phyloP scores from a whole-genome alignment of 257 asterid genomes.

The Rubia yunnanensis region DNA sequence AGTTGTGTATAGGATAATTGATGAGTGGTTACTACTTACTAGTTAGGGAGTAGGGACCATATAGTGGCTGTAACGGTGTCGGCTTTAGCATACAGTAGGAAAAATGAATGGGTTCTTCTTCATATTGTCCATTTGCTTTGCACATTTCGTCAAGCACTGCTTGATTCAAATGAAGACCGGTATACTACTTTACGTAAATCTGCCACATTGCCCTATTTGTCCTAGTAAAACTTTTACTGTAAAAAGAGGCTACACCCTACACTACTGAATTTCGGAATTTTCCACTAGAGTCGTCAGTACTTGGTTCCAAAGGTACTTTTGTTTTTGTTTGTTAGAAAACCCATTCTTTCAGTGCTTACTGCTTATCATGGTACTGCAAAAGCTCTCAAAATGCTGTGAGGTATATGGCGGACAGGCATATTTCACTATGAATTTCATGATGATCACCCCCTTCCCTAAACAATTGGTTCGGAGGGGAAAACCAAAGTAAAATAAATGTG shows the following conservation, averaged over 20 bases:
- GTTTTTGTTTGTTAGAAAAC: neutral
- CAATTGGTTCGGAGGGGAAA: neutral
- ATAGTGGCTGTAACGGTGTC: neutral
- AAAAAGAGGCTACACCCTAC: neutral
- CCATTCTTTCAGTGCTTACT: neutral
- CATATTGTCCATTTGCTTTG: slow-evolving; percentile 6
- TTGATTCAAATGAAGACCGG: slow-evolving; percentile 10
- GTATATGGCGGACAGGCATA: neutral
- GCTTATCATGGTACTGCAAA: neutral
- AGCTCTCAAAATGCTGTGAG: neutral
- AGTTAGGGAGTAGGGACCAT: neutral
- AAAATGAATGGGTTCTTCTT: neutral
- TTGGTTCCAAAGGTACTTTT: neutral
- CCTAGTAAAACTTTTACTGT: neutral
- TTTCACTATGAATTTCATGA: neutral
- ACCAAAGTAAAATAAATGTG: neutral
- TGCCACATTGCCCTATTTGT: neutral
- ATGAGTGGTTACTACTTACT: neutral
- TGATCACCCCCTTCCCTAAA: neutral
- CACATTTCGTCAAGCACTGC: slow-evolving; percentile 11
- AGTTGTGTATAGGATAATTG: neutral
- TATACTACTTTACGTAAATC: neutral
- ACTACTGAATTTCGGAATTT: slow-evolving; percentile 5
- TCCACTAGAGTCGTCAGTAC: neutral
- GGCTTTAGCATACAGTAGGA: neutral